Percentiles rank a stretch among this genome's conserved stretches.
phyloP scores from a whole-genome alignment of 164 flowering plant species.

The Vitis labrusca region DNA sequence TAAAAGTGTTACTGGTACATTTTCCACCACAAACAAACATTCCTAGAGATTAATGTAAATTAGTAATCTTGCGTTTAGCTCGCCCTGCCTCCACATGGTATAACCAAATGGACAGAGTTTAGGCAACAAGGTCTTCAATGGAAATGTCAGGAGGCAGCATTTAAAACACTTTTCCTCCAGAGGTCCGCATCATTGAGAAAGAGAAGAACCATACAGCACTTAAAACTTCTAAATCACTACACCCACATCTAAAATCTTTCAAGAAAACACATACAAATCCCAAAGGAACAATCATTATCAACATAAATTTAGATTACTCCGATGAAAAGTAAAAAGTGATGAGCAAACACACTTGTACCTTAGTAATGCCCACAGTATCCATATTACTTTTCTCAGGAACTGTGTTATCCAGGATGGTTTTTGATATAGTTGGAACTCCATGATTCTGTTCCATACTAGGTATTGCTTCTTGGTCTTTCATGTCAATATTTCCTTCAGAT shows the following conservation, averaged over 20 bases:
- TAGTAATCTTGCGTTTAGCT: background rate
- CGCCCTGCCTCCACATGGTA: background rate
- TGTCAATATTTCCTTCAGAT: conserved; percentile 20
- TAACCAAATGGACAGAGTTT: background rate
- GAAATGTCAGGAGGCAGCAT: background rate
- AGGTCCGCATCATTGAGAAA: background rate
- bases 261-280: background rate
- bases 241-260: background rate
- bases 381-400: conserved; percentile 22
- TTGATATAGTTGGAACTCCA: background rate
- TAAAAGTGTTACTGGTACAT: too few relatives aligned
- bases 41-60: background rate
- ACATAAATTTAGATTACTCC: background rate
- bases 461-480: background rate
- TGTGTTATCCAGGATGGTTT: conserved; percentile 15
- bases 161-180: background rate
- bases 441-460: too few relatives aligned
- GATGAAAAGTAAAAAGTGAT: background rate
- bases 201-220: background rate
- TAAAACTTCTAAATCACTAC: background rate
- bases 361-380: background rate
- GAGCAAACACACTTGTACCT: background rate
- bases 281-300: background rate
- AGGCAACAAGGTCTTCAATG: background rate
- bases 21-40: background rate